Evolutionary conservation across 2,329 filamentous ascomycete genomes (phyloP).

Genomic region (Alternaria gansuensis): DNA sequence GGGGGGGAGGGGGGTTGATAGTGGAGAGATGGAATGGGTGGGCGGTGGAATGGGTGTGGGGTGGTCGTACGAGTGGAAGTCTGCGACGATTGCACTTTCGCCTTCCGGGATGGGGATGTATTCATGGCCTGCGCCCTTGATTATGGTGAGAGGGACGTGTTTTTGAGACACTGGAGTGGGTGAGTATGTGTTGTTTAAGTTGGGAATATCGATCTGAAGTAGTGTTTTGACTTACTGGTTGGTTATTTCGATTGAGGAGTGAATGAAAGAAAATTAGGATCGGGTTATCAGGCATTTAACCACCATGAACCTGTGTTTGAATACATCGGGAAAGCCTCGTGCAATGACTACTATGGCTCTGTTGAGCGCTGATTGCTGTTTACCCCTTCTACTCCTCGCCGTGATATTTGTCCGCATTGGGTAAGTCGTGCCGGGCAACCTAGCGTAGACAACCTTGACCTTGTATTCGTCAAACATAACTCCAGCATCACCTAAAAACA

Average conservation of each 20-base stretch:
- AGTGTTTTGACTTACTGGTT: neutral
- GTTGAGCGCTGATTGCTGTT: constrained; percentile 13
- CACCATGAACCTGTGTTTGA: neutral
- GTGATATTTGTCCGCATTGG: constrained; percentile 32
- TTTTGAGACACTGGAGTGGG: constrained; percentile 25
- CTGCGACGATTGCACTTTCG: constrained; percentile 38
- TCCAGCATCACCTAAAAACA: neutral
- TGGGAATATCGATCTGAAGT: neutral
- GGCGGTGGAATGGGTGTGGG: neutral
- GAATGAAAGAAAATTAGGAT: neutral
- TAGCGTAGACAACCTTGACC: constrained; percentile 25
- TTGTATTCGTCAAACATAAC: neutral
- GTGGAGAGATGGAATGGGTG: too few species aligned
- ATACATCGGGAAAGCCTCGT: neutral
- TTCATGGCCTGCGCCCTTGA: constrained; percentile 40
- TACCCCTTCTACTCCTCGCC: constrained; percentile 17
- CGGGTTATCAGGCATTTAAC: neutral
- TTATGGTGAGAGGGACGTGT: constrained; percentile 37
- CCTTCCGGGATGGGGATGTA: constrained; percentile 37
- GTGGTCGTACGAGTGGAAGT: constrained; percentile 36
- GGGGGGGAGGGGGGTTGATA: too few species aligned
- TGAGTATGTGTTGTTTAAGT: neutral
- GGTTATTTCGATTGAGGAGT: neutral
- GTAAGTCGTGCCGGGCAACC: constrained; percentile 31
- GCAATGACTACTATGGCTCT: constrained; percentile 12